Base-by-base conservation (phyloP, 106 monocot species). In the Cymbidium sinense region DNA sequence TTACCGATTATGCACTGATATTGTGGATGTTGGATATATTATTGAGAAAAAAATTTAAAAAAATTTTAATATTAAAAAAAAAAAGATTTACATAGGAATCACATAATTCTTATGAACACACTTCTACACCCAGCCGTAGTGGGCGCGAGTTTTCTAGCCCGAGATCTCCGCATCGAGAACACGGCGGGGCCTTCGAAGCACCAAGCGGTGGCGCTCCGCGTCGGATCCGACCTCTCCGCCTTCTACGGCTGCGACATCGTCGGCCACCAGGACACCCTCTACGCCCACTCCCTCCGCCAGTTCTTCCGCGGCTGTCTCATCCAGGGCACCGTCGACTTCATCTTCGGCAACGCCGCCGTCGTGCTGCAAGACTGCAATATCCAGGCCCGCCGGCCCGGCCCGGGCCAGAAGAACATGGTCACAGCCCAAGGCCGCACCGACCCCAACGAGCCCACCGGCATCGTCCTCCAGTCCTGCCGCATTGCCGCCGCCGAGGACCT, bases 251-350 rank as follows among this genome's bases (percentile, higher is more conserved):
- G 87, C 84, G 36, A 73, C 76, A 72, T 87, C 79, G 2, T 64
- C 33, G 87, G 44, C 65, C 84, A 82, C 82, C 87, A 87, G 64
- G 87, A 87, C 84, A 87, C 84, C 64, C 84, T 87, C 70, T 87
- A 87, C 84, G 77, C 74, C 41, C 84, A 87, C 71, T 81, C 87
- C 79, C 78, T 82, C 76, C 87, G 87, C 61, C 87, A 87, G 77
- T 87, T 87, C 87, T 87, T 64, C 67, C 81, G 84, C 62, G 50
- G 77, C 70, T 87, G 87, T 79, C 58, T 67, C 52, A 73, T 87
- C 73, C 4, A 35, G 31, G 87, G 87, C 47, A 87, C 87, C 34
- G 82, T 87, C 47, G 87, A 87, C 82, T 87, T 87, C 84, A 87
- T 87, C 84, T 87, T 87, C 84, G 87, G 87, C 37, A 82, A 87